Conservation (phyloP, 2,329 filamentous ascomycete species). For the Penicillium sp. region DNA sequence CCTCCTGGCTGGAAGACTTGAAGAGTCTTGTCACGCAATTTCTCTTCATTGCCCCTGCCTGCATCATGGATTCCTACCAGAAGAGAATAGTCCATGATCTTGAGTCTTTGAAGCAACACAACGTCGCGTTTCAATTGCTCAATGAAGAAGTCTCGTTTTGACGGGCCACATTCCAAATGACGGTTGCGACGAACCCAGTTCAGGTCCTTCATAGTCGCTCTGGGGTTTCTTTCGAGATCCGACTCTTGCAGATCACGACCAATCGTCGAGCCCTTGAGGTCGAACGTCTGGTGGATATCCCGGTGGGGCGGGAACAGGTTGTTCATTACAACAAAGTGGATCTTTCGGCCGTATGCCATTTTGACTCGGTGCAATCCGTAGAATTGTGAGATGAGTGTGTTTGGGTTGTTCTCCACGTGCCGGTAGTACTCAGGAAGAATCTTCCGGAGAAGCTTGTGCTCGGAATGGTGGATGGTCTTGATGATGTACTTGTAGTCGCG, state of each 20-base stretch:
- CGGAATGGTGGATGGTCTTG: constrained; percentile 96
- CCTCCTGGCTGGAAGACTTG: constrained; percentile 92
- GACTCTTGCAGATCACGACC: constrained; percentile 90
- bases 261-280: constrained; percentile 93
- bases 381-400: constrained; percentile 95
- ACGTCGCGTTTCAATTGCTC: constrained; percentile 89
- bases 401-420: constrained; percentile 89
- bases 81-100: constrained; percentile 99
- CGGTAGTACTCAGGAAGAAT: constrained; percentile 83
- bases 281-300: constrained; percentile 96
- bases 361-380: constrained; percentile 97
- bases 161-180: constrained; percentile 81
- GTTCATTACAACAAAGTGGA: constrained; percentile 99
- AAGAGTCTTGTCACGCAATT: constrained; percentile 82
- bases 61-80: constrained; percentile 92
- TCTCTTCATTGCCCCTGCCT: constrained; percentile 89
- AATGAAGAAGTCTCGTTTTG: constrained; percentile 84
- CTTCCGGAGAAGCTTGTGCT: constrained; percentile 56
- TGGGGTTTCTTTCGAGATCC: constrained; percentile 80
- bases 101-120: constrained; percentile 75
- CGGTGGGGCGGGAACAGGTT: constrained; percentile 96
- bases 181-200: constrained; percentile 90
- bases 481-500: constrained; percentile 99
- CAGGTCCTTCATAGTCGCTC: constrained; percentile 91
- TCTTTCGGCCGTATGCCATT: constrained; percentile 96